Base-by-base conservation (phyloP, 2,329 filamentous ascomycete genomes). In the Paecilomyces dactylethromorphus region DNA sequence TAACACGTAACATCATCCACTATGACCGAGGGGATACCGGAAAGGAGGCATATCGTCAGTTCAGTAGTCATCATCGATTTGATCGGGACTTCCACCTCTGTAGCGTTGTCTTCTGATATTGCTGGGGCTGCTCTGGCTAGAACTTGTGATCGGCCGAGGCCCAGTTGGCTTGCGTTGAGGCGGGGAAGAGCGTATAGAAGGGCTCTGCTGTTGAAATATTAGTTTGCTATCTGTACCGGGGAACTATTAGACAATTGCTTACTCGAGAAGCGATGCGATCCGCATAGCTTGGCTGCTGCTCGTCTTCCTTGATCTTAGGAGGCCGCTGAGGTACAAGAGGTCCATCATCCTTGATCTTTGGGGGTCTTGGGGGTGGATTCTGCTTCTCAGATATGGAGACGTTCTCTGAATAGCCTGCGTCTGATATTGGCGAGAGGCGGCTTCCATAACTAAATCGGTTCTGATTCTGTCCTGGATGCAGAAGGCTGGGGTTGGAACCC, bases 251-350 rank as follows among this genome's bases (percentile, higher is more conserved):
- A 67, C 45, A 54, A 58, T 18, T 15, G 64, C 71, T 54, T 68
- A 74, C 70, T 62, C 73, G 69, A 60, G 75, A 73, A 59, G 69
- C 69, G 60, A 76, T 70, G 58, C 77, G 76, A 59, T 78, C 76
- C 51, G 68, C 68, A 63, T 78, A 76, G 6, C 68, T 70, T 35
- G 66, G 66, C 29, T 73, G 70, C 24, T 72, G 68, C 22, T 71
- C 70, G 3, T 50, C 57, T 56, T 72, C 70, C 50, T 68, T 68
- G 56, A 69, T 64, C 63, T 77, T 80, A 26, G 73, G 71, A 8
- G 77, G 73, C 35, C 78, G 75, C 53, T 79, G 78, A 13, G 85
- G 84, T 22, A 87, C 74, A 53, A 87, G 73, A 5, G 85, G 84
- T 0, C 83, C 84, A 22, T 84, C 80, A 58, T 86, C 82, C 58